phyloP scores from a whole-genome alignment of 2,329 filamentous ascomycete species.

The Fusarium aywerte region DNA sequence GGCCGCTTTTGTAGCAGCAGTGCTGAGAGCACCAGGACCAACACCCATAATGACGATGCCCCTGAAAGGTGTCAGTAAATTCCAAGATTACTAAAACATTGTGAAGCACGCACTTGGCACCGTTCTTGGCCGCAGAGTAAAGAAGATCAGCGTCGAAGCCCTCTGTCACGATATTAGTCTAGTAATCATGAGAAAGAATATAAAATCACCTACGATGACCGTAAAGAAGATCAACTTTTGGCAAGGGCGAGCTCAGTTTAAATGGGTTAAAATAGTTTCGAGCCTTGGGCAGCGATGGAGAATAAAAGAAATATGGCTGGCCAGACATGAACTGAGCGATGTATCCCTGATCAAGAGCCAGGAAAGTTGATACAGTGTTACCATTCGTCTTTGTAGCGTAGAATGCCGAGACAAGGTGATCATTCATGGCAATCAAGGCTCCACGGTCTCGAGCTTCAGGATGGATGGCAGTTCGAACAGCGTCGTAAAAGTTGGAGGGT shows the following conservation, averaged over 20 bases:
- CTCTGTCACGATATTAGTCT: not conserved
- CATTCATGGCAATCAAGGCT: slow-evolving; percentile 66
- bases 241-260: slow-evolving; percentile 34
- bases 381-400: slow-evolving; percentile 70
- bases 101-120: not conserved
- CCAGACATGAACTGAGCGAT: slow-evolving; percentile 56
- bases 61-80: slow-evolving; percentile 31
- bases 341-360: slow-evolving; percentile 60
- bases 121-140: not conserved
- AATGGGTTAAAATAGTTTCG: slow-evolving; percentile 52
- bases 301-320: slow-evolving; percentile 65
- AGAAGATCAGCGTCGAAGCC: not conserved
- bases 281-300: slow-evolving; percentile 55
- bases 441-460: slow-evolving; percentile 54
- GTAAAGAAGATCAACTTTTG: not conserved
- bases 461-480: slow-evolving; percentile 13
- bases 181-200: not conserved
- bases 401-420: slow-evolving; percentile 64
- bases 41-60: slow-evolving; percentile 49
- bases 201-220: not conserved
- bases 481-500: slow-evolving; percentile 33
- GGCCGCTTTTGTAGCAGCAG: slow-evolving; percentile 43
- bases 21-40: slow-evolving; percentile 46
- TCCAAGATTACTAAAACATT: slow-evolving; percentile 40
- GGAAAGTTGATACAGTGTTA: slow-evolving; percentile 69